Base-by-base conservation (phyloP, 1,284 basidiomycete genomes). In the Ceratobasidium papillatum region DNA sequence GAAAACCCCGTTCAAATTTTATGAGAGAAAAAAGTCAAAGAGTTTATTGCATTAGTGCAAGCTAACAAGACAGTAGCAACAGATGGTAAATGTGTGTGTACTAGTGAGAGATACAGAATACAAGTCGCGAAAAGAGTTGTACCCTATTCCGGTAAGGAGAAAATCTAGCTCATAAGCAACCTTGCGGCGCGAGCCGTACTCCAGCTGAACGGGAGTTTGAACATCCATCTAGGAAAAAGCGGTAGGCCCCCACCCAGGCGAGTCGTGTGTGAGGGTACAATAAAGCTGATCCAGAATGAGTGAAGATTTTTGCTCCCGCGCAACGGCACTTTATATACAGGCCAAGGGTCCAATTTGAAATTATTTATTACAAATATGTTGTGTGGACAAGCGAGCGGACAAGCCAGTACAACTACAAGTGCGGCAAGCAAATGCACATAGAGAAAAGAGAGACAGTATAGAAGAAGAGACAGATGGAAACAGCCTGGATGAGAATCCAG, bases 91-190 rank as follows among this genome's bases (percentile, higher is more conserved):
- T n/a, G n/a, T n/a, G n/a, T n/a, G n/a, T n/a, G n/a, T n/a, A n/a
- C n/a, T n/a, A n/a, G n/a, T n/a, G n/a, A n/a, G n/a, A n/a, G n/a
- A n/a, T n/a, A n/a, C n/a, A n/a, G n/a, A n/a, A n/a, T n/a, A n/a
- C n/a, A n/a, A n/a, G n/a, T n/a, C n/a, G n/a, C n/a, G n/a, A n/a
- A n/a, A n/a, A n/a, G n/a, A n/a, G 43, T 25, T 75, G 74, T 75
- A 51, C 52, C 74, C 81, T 81, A 76, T 83, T 82, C 85, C 82
- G 85, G 85, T 86, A 86, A 88, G 87, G 87, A 88, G 86, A 84
- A 56, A 47, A 83, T 34, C 79, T 78, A 78, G 80, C 82, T 85
- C 82, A 85, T 82, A 82, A n/a, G 58, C 56, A 51, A 72, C 36
- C 34, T 72, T 85, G 78, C 81, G 79, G 77, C 78, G 41, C 68